phyloP scores from a whole-genome alignment of 495 filamentous ascomycete species.

The Neurospora sp. region DNA sequence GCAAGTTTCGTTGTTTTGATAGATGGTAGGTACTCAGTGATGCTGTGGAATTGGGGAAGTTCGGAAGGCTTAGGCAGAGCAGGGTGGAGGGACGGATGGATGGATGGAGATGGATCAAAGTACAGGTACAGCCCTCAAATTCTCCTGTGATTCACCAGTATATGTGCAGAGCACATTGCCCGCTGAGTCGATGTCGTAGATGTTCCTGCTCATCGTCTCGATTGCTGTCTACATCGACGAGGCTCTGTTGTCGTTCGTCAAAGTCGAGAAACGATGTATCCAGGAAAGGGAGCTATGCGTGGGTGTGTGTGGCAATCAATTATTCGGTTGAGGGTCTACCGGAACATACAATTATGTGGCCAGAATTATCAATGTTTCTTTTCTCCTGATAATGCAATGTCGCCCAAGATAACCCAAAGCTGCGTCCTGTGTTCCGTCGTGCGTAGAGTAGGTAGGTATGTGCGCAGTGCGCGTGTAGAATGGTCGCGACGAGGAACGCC shows the following conservation, averaged over 20 bases:
- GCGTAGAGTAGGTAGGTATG: neutral
- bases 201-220: conserved; percentile 17
- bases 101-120: neutral
- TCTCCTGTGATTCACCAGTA: conserved; percentile 15
- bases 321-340: neutral
- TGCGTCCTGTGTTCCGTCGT: neutral
- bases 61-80: neutral
- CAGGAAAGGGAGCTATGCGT: neutral
- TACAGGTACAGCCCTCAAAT: conserved; percentile 13
- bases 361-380: neutral
- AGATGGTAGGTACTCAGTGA: neutral
- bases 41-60: neutral
- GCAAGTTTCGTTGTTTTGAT: too few relatives aligned
- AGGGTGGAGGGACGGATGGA: neutral
- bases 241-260: neutral
- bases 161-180: conserved; percentile 27
- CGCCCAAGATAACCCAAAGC: neutral
- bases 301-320: neutral
- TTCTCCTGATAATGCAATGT: neutral
- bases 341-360: neutral
- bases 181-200: conserved; percentile 30
- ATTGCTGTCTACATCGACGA: conserved; percentile 6
- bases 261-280: neutral
- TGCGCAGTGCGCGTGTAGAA: neutral
- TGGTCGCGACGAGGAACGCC: neutral